A percentile compares a stretch with the other conserved stretches of the same genome.
Conservation (phyloP, 208 protist genomes). For the Angomonas deanei region DNA sequence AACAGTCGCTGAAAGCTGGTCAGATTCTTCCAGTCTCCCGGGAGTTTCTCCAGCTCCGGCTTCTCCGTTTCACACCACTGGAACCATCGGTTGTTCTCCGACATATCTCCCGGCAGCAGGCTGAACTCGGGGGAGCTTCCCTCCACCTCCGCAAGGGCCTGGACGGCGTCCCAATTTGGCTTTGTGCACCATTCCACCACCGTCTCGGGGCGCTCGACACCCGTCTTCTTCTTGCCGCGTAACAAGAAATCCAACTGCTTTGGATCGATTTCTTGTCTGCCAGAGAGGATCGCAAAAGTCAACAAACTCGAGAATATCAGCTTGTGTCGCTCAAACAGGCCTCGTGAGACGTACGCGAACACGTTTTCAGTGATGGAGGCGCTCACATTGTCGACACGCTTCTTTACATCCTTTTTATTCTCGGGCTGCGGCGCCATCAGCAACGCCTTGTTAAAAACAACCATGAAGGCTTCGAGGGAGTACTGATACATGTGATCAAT, state of each 20-base stretch:
- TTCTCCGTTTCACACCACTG: conserved; percentile 91
- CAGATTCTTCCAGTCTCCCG: conserved; percentile 94
- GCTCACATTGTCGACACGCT: conserved; percentile 91
- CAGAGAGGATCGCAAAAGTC: conserved; percentile 90
- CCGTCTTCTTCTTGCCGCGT: conserved; percentile 85
- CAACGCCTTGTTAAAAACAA: conserved; percentile 97
- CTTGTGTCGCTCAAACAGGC: conserved; percentile 98
- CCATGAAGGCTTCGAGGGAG: conserved; percentile 97
- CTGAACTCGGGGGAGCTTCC: conserved; percentile 86
- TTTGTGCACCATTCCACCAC: conserved; percentile 90
- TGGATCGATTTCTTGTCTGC: conserved; percentile 67
- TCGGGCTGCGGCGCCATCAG: conserved; percentile 76
- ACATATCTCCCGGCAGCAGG: conserved; percentile 82
- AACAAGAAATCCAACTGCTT: conserved; percentile 95
- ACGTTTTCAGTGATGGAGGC: conserved; percentile 92
- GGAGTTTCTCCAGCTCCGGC: conserved; percentile 90
- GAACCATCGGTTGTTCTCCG: conserved; percentile 90
- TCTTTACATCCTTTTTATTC: conserved; percentile 88
- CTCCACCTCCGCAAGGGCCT: conserved; percentile 89
- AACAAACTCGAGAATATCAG: conserved; percentile 97
- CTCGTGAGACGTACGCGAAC: conserved; percentile 95
- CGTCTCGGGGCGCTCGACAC: conserved; percentile 81
- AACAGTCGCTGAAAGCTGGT: conserved; percentile 94
- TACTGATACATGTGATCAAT: conserved; percentile 99
- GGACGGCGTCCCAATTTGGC: conserved; percentile 88